Evolutionary conservation across 305 asterid species (phyloP).

Genomic region (Stenogyne calaminthoides): DNA sequence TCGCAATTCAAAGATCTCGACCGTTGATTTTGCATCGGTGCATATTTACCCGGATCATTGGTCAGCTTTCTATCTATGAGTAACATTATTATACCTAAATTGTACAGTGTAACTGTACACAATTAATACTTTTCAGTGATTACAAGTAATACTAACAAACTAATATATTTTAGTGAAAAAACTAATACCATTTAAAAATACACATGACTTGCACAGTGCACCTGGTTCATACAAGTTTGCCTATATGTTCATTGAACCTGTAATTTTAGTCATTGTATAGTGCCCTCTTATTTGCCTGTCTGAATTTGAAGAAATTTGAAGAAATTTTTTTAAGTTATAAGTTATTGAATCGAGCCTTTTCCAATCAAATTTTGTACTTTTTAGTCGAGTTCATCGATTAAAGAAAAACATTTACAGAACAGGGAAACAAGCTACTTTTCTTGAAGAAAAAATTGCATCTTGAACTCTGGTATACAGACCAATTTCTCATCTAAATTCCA

Average conservation of each 20-base stretch:
- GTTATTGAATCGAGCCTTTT: neutral
- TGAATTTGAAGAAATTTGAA: neutral
- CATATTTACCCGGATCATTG: slow-evolving; percentile 98
- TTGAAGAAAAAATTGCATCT: neutral
- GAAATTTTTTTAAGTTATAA: too few relatives aligned
- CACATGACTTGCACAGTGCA: too few relatives aligned
- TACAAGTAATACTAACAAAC: too few relatives aligned
- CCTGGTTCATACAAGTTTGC: neutral
- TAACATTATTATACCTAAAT: too few relatives aligned
- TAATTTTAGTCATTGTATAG: neutral
- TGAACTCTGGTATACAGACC: neutral
- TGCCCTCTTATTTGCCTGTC: neutral
- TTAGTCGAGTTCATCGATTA: neutral
- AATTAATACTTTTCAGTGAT: too few relatives aligned
- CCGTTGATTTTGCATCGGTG: slow-evolving; percentile 92
- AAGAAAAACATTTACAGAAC: neutral
- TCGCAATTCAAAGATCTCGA: slow-evolving; percentile 80
- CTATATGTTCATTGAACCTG: neutral
- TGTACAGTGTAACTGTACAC: too few relatives aligned
- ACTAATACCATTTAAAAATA: too few relatives aligned
- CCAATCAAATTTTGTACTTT: too few relatives aligned
- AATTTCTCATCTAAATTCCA: neutral
- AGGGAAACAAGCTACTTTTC: neutral
- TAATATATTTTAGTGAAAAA: too few relatives aligned
- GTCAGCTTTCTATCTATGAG: slow-evolving; percentile 44